phyloP scores from a whole-genome alignment of 352 stramenopile species.

The Phytophthora citrophthora region DNA sequence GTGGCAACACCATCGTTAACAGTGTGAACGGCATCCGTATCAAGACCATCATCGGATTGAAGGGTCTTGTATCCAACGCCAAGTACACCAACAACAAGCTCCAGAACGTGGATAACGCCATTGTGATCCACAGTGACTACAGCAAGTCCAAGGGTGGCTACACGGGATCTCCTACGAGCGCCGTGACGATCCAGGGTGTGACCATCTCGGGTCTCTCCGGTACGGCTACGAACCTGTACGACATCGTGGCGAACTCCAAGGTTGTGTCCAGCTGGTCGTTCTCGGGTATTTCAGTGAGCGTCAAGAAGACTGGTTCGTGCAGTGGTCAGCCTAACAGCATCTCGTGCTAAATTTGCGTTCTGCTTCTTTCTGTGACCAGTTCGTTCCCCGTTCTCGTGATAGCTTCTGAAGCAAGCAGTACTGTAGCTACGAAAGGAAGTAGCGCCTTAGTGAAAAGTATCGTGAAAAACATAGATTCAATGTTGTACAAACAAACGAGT shows the following conservation, averaged over 20 bases:
- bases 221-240: conserved; percentile 33
- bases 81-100: conserved; percentile 33
- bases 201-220: conserved; percentile 21
- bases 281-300: conserved; percentile 10
- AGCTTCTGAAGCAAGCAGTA: neutral
- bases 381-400: neutral
- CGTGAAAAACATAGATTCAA: conserved; percentile 5
- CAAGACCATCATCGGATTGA: conserved; percentile 22
- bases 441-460: neutral
- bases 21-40: conserved; percentile 28
- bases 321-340: conserved; percentile 21
- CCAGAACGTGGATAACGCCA: conserved; percentile 16
- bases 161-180: conserved; percentile 22
- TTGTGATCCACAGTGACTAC: conserved; percentile 21
- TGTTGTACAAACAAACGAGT: conserved; percentile 1
- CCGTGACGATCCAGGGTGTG: conserved; percentile 9
- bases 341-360: conserved; percentile 9
- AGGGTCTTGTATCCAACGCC: conserved; percentile 22
- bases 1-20: conserved; percentile 35
- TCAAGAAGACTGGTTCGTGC: conserved; percentile 17
- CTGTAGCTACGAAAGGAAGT: conserved; percentile 5
- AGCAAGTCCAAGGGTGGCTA: conserved; percentile 29
- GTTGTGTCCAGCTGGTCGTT: conserved; percentile 23
- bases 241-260: conserved; percentile 29
- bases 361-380: neutral